These are phyloP conservation scores for Verruconis gallopava DNA, from an alignment of 2,329 filamentous ascomycete genomes.

Conservation along the genomic window DNA sequence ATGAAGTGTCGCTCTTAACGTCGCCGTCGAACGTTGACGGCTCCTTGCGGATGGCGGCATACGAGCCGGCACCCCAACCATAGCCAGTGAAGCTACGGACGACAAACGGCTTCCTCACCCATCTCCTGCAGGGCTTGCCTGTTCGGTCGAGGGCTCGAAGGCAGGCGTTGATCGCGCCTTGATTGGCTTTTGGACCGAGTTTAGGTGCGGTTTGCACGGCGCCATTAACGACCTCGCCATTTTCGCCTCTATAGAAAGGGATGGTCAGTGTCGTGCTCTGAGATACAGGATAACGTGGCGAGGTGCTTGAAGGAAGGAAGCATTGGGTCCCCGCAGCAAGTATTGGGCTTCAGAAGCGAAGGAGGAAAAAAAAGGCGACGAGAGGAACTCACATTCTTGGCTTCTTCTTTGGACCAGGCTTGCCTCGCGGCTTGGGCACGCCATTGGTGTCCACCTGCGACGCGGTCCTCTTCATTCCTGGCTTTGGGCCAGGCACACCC, in stretches of 20 bases:
- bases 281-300: too few species aligned
- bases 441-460: conserved; percentile 40
- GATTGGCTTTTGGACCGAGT: conserved; percentile 90
- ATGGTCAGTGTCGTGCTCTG: too few species aligned
- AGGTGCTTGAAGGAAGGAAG: too few species aligned
- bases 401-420: conserved; percentile 96
- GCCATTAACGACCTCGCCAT: conserved; percentile 33
- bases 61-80: conserved; percentile 67
- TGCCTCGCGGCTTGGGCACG: conserved; percentile 59
- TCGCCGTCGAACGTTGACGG: conserved; percentile 42
- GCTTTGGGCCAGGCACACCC: conserved; percentile 56
- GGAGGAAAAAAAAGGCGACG: not conserved
- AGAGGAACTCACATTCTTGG: conserved; percentile 63
- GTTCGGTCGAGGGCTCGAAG: conserved; percentile 86
- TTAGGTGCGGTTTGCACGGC: conserved; percentile 39
- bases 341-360: too few species aligned
- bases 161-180: conserved; percentile 92
- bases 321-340: too few species aligned
- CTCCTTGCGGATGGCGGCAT: conserved; percentile 59
- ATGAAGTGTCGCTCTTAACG: conserved; percentile 41
- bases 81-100: conserved; percentile 90
- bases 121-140: conserved; percentile 83
- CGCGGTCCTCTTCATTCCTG: conserved; percentile 45
- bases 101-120: conserved; percentile 69
- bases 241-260: conserved; percentile 25